Evolutionary conservation across 2,329 filamentous ascomycete genomes (phyloP).

Genomic region (Colletotrichum sp.): DNA sequence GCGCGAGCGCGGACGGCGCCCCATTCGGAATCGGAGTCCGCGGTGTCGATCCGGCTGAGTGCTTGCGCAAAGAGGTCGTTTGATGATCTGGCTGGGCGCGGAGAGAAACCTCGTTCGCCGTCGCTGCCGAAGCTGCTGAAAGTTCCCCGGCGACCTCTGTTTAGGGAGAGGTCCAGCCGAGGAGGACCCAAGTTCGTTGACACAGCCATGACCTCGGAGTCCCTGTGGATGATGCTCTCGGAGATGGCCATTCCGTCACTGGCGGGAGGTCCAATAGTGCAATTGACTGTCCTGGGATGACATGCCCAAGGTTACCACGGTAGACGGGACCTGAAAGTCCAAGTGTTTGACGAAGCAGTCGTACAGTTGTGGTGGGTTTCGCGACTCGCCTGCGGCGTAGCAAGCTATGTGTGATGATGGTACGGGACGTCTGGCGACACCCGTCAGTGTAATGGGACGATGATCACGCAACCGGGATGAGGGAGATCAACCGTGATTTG

Average conservation of each 20-base stretch:
- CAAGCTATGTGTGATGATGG: neutral
- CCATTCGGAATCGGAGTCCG: constrained; percentile 11
- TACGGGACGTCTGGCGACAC: constrained; percentile 1
- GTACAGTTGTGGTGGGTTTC: neutral
- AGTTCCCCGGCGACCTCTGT: constrained; percentile 5
- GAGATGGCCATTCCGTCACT: neutral
- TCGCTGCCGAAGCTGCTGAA: constrained; percentile 18
- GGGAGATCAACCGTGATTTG: neutral
- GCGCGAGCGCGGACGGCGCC: constrained; percentile 17
- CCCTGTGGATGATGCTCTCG: neutral
- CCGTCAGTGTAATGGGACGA: neutral
- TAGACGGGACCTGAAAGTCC: neutral
- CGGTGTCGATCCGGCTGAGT: neutral
- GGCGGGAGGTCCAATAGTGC: neutral
- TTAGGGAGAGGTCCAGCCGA: constrained; percentile 13
- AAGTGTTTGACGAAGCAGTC: neutral
- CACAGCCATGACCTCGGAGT: constrained; percentile 17
- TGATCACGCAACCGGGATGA: neutral
- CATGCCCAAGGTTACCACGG: neutral
- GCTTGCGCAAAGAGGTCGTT: constrained; percentile 15
- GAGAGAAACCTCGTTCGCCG: neutral
- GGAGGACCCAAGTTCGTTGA: constrained; percentile 16
- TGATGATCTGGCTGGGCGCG: constrained; percentile 19
- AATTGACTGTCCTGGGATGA: neutral
- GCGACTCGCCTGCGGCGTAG: neutral